These are phyloP conservation scores for Gossypium lobatum DNA, from an alignment of 441 rosid genomes.

Conservation along the genomic window DNA sequence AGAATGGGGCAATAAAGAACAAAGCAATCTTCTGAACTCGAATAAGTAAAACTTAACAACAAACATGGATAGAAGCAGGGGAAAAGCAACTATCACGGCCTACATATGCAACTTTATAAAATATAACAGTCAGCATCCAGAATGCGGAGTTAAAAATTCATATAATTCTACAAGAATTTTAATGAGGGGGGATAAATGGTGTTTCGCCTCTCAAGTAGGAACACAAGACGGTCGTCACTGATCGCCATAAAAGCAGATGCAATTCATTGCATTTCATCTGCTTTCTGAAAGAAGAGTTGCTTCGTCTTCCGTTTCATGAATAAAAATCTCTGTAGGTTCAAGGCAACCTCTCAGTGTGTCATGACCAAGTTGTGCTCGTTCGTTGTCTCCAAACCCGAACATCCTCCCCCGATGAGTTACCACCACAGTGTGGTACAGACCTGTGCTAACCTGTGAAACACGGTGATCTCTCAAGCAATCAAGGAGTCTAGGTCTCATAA, in stretches of 20 bases:
- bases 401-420: slow-evolving; percentile 58
- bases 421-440: slow-evolving; percentile 82
- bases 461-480: slow-evolving; percentile 68
- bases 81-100: background rate
- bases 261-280: background rate
- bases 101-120: background rate
- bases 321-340: slow-evolving; percentile 75
- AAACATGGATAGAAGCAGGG: background rate
- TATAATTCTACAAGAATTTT: slow-evolving; percentile 3
- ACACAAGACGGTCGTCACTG: background rate
- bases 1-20: background rate
- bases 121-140: slow-evolving; percentile 1
- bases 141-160: slow-evolving; percentile 3
- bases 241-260: background rate
- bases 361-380: slow-evolving; percentile 86
- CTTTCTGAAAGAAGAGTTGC: slow-evolving; percentile 14
- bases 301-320: slow-evolving; percentile 29
- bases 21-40: background rate
- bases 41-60: background rate
- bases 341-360: slow-evolving; percentile 65
- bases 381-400: slow-evolving; percentile 90
- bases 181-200: background rate
- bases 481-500: slow-evolving; percentile 59
- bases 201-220: background rate
- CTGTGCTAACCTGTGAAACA: slow-evolving; percentile 35